A percentile compares a stretch with the other conserved stretches of the same genome.
Evolutionary conservation across 441 rosid species (phyloP).

Genomic region (Gossypium aridum): DNA sequence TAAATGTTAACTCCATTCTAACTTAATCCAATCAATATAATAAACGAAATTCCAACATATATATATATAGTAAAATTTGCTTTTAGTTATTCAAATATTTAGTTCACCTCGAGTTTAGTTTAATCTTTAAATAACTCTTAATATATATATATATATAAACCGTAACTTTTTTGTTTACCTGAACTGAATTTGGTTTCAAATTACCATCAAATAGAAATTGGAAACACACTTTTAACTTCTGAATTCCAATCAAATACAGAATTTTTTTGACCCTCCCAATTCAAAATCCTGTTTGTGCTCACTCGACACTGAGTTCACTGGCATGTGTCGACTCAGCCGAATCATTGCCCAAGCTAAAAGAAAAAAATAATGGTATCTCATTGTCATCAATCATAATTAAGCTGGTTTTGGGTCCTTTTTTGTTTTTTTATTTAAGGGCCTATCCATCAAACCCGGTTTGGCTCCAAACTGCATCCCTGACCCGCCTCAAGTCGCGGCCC

Average conservation of each 20-base stretch:
- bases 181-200: not conserved
- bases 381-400: not conserved
- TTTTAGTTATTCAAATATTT: too few relatives aligned
- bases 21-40: too few relatives aligned
- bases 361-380: not conserved
- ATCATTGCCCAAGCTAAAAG: slow-evolving; percentile 26
- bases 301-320: slow-evolving; percentile 28
- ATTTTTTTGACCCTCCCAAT: not conserved
- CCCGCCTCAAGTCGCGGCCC: slow-evolving; percentile 75
- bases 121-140: too few relatives aligned
- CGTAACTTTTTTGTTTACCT: not conserved
- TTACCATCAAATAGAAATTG: not conserved
- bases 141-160: too few relatives aligned
- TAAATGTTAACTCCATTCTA: too few relatives aligned
- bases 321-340: slow-evolving; percentile 32
- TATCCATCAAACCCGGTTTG: slow-evolving; percentile 80
- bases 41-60: too few relatives aligned
- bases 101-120: too few relatives aligned
- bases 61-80: too few relatives aligned
- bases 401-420: not conserved
- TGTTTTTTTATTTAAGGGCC: not conserved
- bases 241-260: not conserved
- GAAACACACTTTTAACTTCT: not conserved
- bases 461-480: slow-evolving; percentile 81
- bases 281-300: slow-evolving; percentile 31